Conservation (phyloP, 2,329 filamentous ascomycete genomes). For the Helotiales sp. region DNA sequence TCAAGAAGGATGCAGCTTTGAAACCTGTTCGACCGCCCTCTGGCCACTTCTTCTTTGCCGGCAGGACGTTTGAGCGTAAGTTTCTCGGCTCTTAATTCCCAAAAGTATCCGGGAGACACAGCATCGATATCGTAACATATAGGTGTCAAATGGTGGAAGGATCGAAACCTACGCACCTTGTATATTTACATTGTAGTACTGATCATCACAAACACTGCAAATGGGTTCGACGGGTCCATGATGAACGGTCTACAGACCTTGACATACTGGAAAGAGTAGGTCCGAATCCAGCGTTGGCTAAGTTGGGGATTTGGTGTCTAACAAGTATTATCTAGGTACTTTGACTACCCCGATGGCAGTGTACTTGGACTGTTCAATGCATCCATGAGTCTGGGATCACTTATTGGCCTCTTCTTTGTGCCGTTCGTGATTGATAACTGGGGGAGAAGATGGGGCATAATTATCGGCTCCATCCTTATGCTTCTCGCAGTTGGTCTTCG, state of each 20-base stretch:
- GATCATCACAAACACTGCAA: constrained; percentile 48
- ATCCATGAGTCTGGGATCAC: constrained; percentile 53
- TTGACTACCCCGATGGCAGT: constrained; percentile 37
- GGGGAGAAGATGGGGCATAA: too few relatives aligned
- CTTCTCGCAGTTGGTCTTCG: too few relatives aligned
- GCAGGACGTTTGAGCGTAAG: not conserved
- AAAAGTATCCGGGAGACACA: too few relatives aligned
- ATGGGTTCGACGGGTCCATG: constrained; percentile 46
- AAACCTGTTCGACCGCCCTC: not conserved
- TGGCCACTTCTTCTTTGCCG: not conserved
- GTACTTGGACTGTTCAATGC: constrained; percentile 49
- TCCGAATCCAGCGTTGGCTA: too few relatives aligned
- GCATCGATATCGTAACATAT: too few relatives aligned
- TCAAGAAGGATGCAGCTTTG: not conserved
- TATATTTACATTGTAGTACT: constrained; percentile 45
- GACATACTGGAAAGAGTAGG: constrained; percentile 47
- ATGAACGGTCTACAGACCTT: constrained; percentile 52
- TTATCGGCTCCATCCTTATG: too few relatives aligned
- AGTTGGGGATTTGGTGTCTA: too few relatives aligned
- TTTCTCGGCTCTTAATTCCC: too few relatives aligned
- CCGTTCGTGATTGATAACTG: constrained; percentile 54
- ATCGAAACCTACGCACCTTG: too few relatives aligned
- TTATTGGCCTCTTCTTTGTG: constrained; percentile 51
- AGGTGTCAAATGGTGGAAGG: too few relatives aligned
- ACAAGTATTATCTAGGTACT: too few relatives aligned